Base-by-base conservation (phyloP, 106 monocot genomes). In the Iris macrosiphon region DNA sequence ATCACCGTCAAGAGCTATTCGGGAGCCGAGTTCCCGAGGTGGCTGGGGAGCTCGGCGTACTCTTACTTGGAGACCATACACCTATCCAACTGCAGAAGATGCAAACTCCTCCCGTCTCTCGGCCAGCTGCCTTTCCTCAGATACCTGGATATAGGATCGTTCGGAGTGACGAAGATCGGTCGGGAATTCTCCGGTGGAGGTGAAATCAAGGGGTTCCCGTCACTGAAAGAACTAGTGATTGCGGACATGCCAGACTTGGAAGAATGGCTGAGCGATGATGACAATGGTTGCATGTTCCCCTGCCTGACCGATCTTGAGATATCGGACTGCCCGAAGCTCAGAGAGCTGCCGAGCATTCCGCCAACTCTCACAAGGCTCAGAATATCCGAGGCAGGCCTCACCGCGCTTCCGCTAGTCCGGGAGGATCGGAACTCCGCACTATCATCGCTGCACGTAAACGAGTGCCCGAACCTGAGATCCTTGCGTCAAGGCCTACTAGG, bases 81-180 rank as follows among this genome's bases (percentile, higher is more conserved):
- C 34, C 46, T 79, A 28, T 53, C 28, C 16, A 52, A 65, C 11
- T 73, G 73, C 31, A 59, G 15, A 48, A 31, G 41, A 5, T 59
- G 57, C n/a, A 31, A 35, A 26, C 0, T 31, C 2, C 55, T 79
- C 8, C 79, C 79, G 18, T 28, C 68, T 60, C 54, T 79, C 0
- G 79, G 79, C 27, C 40, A 64, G 19, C 43, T 73, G 9, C 59
- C 64, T 1, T 47, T 48, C 4, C 57, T 79, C 3, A 77, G 58
- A 22, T 28, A 61, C 27, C 24, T 72, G 11, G 48, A 62, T 20
- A 45, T 78, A 47, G 67, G 29, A 61, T 23, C 55, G 4, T 30
- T 26, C 37, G 41, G 40, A 2, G 23, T 67, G 18, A 33, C 44
- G 37, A 8, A 25, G n/a, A 57, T 78, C 10, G 47, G 55, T 18